phyloP scores from a whole-genome alignment of 345 rosid genomes.

The Euphorbia lathyris region DNA sequence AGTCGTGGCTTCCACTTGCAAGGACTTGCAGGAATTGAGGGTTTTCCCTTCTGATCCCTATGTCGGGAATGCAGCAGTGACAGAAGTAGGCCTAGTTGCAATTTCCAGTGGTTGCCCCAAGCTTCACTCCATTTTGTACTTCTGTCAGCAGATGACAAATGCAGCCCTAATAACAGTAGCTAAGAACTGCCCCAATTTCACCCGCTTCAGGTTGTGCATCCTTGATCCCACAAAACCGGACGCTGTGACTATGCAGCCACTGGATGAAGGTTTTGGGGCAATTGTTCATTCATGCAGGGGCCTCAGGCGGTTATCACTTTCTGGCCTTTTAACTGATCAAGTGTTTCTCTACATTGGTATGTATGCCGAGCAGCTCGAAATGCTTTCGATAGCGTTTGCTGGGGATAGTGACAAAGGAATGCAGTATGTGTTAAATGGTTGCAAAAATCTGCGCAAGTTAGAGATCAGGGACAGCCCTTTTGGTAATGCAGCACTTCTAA shows the following conservation, averaged over 20 bases:
- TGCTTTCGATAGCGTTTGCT: constrained; percentile 94
- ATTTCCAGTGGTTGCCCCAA: constrained; percentile 78
- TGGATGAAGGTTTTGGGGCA: constrained; percentile 98
- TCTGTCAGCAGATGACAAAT: constrained; percentile 96
- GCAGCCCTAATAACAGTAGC: constrained; percentile 83
- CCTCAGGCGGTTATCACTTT: constrained; percentile 62
- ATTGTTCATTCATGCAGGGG: constrained; percentile 75
- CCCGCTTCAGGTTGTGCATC: constrained; percentile 74
- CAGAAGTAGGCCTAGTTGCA: constrained; percentile 86
- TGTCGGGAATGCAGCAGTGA: constrained; percentile 60
- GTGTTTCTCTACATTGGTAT: constrained; percentile 85
- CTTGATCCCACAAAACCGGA: constrained; percentile 76
- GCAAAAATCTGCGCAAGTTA: constrained; percentile 82
- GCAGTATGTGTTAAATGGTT: constrained; percentile 80
- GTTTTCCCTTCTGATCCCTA: constrained; percentile 83
- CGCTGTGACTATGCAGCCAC: constrained; percentile 56
- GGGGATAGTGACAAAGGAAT: constrained; percentile 85
- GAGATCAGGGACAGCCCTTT: constrained; percentile 92
- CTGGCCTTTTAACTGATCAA: constrained; percentile 75
- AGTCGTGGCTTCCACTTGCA: constrained; percentile 73
- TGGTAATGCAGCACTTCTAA: constrained; percentile 75
- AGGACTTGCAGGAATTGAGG: constrained; percentile 80
- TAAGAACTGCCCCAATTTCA: constrained; percentile 77
- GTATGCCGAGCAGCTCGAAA: constrained; percentile 82
- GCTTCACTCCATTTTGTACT: constrained; percentile 79